Conservation (phyloP, 1,284 basidiomycete genomes). For the Fistulinella cinereoalba region DNA sequence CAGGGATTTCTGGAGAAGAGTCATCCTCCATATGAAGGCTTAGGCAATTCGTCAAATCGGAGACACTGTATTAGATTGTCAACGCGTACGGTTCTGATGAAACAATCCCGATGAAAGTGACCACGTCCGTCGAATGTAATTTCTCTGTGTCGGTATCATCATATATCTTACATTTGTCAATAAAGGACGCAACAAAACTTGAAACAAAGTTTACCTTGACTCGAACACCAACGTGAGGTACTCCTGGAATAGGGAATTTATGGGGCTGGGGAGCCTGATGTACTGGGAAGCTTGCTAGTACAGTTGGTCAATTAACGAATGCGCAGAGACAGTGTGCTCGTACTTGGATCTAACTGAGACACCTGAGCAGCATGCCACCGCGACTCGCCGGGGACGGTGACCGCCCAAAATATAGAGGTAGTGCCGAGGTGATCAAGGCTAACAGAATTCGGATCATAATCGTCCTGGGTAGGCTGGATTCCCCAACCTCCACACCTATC, state of each 20-base stretch:
- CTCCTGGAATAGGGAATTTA: slow-evolving; percentile 60
- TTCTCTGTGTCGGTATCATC: slow-evolving; percentile 40
- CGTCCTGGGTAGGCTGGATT: slow-evolving; percentile 37
- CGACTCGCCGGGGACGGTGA: slow-evolving; percentile 65
- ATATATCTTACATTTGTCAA: slow-evolving; percentile 49
- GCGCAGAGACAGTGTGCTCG: slow-evolving; percentile 2
- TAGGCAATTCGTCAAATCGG: slow-evolving; percentile 24
- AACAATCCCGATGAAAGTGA: slow-evolving; percentile 69
- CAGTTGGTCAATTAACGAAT: slow-evolving; percentile 2
- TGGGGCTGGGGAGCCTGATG: slow-evolving; percentile 42
- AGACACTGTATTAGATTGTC: background rate
- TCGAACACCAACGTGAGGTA: slow-evolving; percentile 59
- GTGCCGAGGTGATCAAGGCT: slow-evolving; percentile 57
- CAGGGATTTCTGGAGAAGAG: slow-evolving; percentile 46
- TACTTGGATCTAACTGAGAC: slow-evolving; percentile 32
- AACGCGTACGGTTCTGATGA: slow-evolving; percentile 58
- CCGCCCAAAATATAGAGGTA: slow-evolving; percentile 63
- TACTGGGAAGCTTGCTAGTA: slow-evolving; percentile 19
- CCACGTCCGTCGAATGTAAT: slow-evolving; percentile 57
- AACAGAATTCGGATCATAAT: slow-evolving; percentile 30
- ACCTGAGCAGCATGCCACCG: slow-evolving; percentile 44
- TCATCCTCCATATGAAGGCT: slow-evolving; percentile 38
- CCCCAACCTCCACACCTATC: slow-evolving; percentile 69
- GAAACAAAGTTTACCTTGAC: slow-evolving; percentile 53
- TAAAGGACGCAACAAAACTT: background rate